Base-by-base conservation (phyloP, 805 yeast genomes). In the Lachancea lanzarotensis region DNA sequence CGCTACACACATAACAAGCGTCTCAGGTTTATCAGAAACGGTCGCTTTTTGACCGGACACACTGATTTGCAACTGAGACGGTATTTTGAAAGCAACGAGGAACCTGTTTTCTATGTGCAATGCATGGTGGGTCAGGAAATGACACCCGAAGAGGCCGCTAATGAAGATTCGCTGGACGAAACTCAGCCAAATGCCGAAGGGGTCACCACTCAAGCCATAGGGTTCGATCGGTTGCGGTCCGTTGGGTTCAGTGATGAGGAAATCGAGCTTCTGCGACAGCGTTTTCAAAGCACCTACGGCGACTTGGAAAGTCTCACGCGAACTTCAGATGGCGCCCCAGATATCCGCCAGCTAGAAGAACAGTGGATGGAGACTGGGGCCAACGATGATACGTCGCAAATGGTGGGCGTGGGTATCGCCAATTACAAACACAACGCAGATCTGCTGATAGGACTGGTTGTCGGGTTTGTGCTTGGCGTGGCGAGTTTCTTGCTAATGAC, bases 191-290 rank as follows among this genome's bases (percentile, higher is more conserved):
- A 22, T n/a, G 43, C 51, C 2, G 57, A 50, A 25, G 54, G 52
- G 2, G 47, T 54, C n/a, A 69, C 70, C 37, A 61, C 67, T 47
- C 80, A 78, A 30, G 89, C 87, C 12, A 75, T 81, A 13, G 96
- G 97, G 2, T 87, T 90, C 61, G 96, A 90, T 62, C 67, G 96
- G 35, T 69, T 90, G 42, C 71, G 89, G 15, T 78, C 80, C 27
- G 90, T 89, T 36, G 97, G 97, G 8, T 86, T 90, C 58, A 74
- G 85, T 3, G 85, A 78, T 27, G 83, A 78, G 47, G 97, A 90
- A 53, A 78, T 90, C 22, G 70, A 71, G 35, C 81, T 81, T 45
- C 63, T 90, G 47, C 72, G 96, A 47, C 67, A 75, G 42, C 96
- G 89, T 60, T 89, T 90, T 57, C 74, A 78, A 46, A 72, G 73